These are phyloP conservation scores for Backusella macrospora DNA, from an alignment of 192 early-diverging fungal genomes.

Conservation along the genomic window DNA sequence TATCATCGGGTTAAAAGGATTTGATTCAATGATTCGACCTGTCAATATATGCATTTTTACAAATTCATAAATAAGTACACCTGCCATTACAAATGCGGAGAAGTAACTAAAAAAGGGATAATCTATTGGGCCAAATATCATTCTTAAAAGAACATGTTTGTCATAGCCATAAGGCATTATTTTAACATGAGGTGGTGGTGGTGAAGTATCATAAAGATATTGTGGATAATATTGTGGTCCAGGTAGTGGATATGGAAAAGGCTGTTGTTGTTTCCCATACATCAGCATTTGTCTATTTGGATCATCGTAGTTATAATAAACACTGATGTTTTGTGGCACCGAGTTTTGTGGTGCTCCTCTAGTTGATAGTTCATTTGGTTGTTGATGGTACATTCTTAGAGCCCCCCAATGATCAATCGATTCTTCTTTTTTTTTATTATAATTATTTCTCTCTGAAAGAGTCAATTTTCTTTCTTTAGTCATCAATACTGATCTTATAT, in stretches of 20 bases:
- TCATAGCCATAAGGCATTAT: slow-evolving; percentile 3
- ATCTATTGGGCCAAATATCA: slow-evolving; percentile 22
- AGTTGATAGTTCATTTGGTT: not conserved
- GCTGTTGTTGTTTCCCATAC: not conserved
- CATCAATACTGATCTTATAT: too few species aligned
- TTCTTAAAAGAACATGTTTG: not conserved
- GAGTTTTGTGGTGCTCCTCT: not conserved
- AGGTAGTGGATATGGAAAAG: not conserved
- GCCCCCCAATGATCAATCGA: not conserved
- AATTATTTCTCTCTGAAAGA: not conserved
- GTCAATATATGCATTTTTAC: slow-evolving; percentile 60
- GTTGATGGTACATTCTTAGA: not conserved
- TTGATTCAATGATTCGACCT: slow-evolving; percentile 63
- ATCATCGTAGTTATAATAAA: not conserved
- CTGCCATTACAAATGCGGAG: slow-evolving; percentile 48
- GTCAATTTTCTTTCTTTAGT: not conserved
- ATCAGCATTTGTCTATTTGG: not conserved
- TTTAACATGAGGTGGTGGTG: not conserved
- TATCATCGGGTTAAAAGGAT: slow-evolving; percentile 80
- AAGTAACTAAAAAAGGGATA: slow-evolving; percentile 55
- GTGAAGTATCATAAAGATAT: not conserved
- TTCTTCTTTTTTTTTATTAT: not conserved
- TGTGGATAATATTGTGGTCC: not conserved
- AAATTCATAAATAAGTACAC: slow-evolving; percentile 55
- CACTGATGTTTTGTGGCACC: not conserved